Evolutionary conservation across 106 monocot genomes (phyloP), one percentile per base, ranked within the genome.

Genomic region (Platanthera guangdongensis): DNA sequence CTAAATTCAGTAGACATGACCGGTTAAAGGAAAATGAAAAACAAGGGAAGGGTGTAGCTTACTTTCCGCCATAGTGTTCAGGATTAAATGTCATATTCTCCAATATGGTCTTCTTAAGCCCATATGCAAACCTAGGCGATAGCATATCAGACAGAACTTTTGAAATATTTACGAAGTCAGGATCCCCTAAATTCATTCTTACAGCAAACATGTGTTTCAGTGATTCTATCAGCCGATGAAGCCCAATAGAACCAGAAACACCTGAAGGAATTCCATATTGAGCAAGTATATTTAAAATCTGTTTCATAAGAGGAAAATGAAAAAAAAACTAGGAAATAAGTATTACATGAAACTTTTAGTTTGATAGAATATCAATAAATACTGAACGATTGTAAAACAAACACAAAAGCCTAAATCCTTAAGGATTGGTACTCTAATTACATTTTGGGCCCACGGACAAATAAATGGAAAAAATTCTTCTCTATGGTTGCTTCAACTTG

Each of bases 131-230:
- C 47, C 82, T 78, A 30, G 81, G 75, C 28, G 99, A 99, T 25
- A 94, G 75, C 99, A 99, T 99, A 12, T 85, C 81, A 54, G 80
- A 76, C 30, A 90, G 79, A 52, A 79, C 83, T 46, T 74, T 15
- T 7, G 84, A 78, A 21, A 85, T 73, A 74, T 94, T 79, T 48
- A 94, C 90, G 73, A 92, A 99, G 46, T 86, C 85, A 52, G 99
- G 94, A 71, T 94, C 99, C 4, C 92, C 99, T 12, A 99, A 86
- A 72, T 94, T 82, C 99, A 99, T 99, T 71, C 94, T 68, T 25
- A 92, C 28, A 30, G 90, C 91, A 74, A 99, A 81, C 99, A 99
- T 87, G 85, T 92, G 90, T 84, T 94, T 99, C 75, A 94, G 30
- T 51, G 94, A 84, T 81, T 99, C 94, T 46, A 92, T 81, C 15